Evolutionary conservation across 2,329 filamentous ascomycete genomes (phyloP).

Genomic region (Elsinoe australis): DNA sequence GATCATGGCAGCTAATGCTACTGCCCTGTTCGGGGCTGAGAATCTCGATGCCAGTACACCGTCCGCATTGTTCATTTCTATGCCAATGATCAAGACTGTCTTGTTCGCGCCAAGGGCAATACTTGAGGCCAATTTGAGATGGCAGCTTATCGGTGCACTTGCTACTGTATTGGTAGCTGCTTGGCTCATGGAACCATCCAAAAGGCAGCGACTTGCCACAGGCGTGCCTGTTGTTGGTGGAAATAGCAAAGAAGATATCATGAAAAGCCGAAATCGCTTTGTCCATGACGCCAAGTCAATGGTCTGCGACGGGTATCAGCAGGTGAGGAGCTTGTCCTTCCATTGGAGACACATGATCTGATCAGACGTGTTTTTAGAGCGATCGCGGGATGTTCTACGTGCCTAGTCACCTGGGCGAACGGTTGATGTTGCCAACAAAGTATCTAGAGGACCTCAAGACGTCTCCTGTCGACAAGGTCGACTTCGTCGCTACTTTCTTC

Average conservation of each 20-base stretch:
- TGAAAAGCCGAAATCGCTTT: constrained; percentile 6
- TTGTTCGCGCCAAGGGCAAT: no score
- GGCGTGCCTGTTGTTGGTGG: constrained; percentile 2
- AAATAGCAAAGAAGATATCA: background rate
- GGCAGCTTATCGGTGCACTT: background rate
- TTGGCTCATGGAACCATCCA: background rate
- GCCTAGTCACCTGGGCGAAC: constrained; percentile 26
- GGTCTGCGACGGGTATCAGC: constrained; percentile 8
- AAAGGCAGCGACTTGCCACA: background rate
- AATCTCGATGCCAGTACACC: no score
- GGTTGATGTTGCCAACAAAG: constrained; percentile 27
- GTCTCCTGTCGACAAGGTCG: constrained; percentile 24
- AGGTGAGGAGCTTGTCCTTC: background rate
- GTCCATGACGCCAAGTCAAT: constrained; percentile 6
- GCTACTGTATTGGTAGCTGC: background rate
- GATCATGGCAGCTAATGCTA: no score
- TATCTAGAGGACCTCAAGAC: constrained; percentile 28
- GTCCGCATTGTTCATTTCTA: no score
- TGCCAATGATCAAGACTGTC: no score
- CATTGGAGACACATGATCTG: background rate
- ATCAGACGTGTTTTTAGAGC: background rate
- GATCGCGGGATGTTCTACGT: constrained; percentile 23
- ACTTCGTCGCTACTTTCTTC: constrained; percentile 26
- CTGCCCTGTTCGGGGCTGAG: no score
- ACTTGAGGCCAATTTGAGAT: no score